Evolutionary conservation across 768 basidiomycete genomes (phyloP).

Genomic region (Sporobolomyces phaffii): DNA sequence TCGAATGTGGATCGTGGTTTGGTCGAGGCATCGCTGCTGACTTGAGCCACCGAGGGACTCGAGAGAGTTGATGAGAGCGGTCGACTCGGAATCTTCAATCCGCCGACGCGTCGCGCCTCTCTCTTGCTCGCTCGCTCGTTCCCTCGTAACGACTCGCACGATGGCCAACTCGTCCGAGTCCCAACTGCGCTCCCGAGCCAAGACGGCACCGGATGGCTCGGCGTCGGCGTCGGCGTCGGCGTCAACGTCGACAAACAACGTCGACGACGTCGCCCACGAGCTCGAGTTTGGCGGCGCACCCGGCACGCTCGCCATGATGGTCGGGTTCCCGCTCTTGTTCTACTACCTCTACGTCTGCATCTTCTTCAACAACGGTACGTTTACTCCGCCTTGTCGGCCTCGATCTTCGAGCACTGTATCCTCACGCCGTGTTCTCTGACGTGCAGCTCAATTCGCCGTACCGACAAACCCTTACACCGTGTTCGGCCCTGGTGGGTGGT

Average conservation of each 20-base stretch:
- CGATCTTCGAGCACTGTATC: background rate
- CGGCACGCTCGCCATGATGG: constrained; percentile 88
- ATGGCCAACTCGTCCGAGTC: too few species aligned
- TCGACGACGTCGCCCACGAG: constrained; percentile 49
- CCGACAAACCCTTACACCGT: constrained; percentile 13
- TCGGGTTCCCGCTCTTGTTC: constrained; percentile 88
- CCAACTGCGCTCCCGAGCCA: too few species aligned
- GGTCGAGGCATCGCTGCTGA: too few species aligned
- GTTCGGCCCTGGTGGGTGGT: constrained; percentile 22
- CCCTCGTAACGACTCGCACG: too few species aligned
- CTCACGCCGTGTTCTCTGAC: background rate
- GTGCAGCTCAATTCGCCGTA: constrained; percentile 18
- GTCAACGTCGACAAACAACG: too few species aligned
- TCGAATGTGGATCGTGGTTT: background rate
- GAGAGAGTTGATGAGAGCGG: too few species aligned
- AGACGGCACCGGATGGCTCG: too few species aligned
- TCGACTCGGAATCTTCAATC: too few species aligned
- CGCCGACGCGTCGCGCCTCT: too few species aligned
- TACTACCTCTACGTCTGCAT: constrained; percentile 98
- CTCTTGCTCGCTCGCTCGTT: too few species aligned
- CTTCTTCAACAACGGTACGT: constrained; percentile 84
- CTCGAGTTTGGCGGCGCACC: constrained; percentile 95
- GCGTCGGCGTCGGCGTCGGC: too few species aligned
- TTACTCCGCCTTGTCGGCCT: background rate
- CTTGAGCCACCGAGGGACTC: too few species aligned